These are phyloP conservation scores for Arabidopsis suecica DNA, from an alignment of 345 rosid species.

Conservation along the genomic window DNA sequence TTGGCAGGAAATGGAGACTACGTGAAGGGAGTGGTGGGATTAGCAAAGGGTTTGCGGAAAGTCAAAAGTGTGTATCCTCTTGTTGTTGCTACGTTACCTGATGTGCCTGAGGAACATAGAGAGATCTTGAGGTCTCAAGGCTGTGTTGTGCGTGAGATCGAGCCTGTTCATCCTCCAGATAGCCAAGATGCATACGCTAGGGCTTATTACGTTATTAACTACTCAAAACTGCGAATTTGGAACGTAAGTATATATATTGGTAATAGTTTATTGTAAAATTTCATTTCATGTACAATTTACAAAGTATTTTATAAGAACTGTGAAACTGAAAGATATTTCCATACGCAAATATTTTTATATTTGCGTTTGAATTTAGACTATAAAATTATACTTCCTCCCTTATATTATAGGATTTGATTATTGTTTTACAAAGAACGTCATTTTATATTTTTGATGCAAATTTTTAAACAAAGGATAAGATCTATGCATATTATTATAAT, in stretches of 20 bases:
- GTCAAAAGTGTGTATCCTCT: slow-evolving; percentile 63
- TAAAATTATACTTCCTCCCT: no score
- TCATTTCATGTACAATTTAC: background rate
- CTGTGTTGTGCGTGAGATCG: slow-evolving; percentile 62
- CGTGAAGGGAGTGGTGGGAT: slow-evolving; percentile 70
- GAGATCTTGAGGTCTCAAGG: slow-evolving; percentile 61
- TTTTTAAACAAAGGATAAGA: no score
- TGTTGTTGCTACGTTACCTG: slow-evolving; percentile 72
- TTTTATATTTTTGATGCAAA: no score
- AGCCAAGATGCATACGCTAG: slow-evolving; percentile 10
- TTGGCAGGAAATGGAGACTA: slow-evolving; percentile 78
- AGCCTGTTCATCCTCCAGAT: slow-evolving; percentile 28
- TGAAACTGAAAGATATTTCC: no score
- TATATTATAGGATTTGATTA: no score
- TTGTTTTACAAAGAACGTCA: no score
- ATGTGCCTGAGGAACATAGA: slow-evolving; percentile 82
- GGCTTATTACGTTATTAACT: slow-evolving; percentile 33
- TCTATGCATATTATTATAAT: no score
- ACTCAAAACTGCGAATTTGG: slow-evolving; percentile 35
- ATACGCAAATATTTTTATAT: no score
- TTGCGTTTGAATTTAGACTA: no score
- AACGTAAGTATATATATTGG: slow-evolving; percentile 11
- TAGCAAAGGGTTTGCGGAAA: slow-evolving; percentile 77
- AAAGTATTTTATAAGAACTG: background rate
- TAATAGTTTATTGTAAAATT: background rate